Base-by-base conservation (phyloP, 768 basidiomycete species). In the Mycena crocata region DNA sequence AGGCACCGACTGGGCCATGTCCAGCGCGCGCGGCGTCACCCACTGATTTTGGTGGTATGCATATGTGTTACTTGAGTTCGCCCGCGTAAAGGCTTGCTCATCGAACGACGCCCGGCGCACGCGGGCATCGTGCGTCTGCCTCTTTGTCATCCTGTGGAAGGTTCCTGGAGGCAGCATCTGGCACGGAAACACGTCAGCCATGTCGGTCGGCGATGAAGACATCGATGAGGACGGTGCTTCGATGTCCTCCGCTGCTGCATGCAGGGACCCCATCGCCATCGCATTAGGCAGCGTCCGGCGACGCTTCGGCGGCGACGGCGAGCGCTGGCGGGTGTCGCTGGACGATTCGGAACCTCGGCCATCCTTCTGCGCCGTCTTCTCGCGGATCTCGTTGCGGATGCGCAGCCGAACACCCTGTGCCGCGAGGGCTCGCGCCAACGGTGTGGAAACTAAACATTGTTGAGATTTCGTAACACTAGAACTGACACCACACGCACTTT, bases 361-460 rank as follows among this genome's bases (percentile, higher is more conserved):
- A 8, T 62, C 64, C 15, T 44, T 52, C 26, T 13, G 23, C 21
- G 30, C 17, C 34, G 35, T 28, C 34, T 52, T 56, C 34, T 58
- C 57, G 1, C 79, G 76, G 24, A 77, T 71, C 40, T 83, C 81
- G 62, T 82, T 82, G 14, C 82, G 72, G 28, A 83, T 82, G 10
- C 82, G 75, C 55, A 83, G 79, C 70, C 82, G 82, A 67, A 83
- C 77, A 13, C 82, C 82, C 64, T 83, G 82, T 12, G 82, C 82
- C 2, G 82, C 81, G 34, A 83, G 78, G 3, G 78, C 77, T 40
- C 72, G 75, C 12, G 82, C 82, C 30, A 83, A 69, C 23, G 76
- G 77, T 10, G 82, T 82, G 2, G 82, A 81, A 65, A 78, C 81
- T 83, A 23, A 49, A 49, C 6, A 9, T 8, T 61, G 17, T 23